These are phyloP conservation scores for Noccaea caerulescens DNA, from an alignment of 345 rosid species.

Conservation along the genomic window DNA sequence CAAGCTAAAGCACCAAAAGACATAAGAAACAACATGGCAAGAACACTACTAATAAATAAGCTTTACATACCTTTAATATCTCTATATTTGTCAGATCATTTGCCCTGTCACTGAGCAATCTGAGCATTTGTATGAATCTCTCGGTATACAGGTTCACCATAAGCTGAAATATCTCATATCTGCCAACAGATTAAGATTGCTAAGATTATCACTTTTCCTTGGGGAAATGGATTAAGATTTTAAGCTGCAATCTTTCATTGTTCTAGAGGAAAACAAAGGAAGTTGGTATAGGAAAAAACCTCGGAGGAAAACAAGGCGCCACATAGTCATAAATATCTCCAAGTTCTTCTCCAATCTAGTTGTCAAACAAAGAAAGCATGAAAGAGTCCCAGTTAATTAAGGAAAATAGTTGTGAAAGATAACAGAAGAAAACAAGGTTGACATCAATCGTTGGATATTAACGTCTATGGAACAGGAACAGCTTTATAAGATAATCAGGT, in stretches of 20 bases:
- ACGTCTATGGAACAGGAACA: slow-evolving; percentile 8
- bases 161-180: slow-evolving; percentile 99
- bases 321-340: slow-evolving; percentile 98
- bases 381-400: background rate
- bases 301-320: slow-evolving; percentile 99
- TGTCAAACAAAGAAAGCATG: slow-evolving; percentile 39
- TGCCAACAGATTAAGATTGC: slow-evolving; percentile 51
- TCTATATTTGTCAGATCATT: slow-evolving; percentile 91
- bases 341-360: slow-evolving; percentile 97
- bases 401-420: slow-evolving; percentile 1
- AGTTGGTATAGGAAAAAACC: slow-evolving; percentile 43
- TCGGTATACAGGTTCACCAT: slow-evolving; percentile 98
- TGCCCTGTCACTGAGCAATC: slow-evolving; percentile 93
- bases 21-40: slow-evolving; percentile 18
- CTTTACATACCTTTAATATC: slow-evolving; percentile 79
- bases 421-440: slow-evolving; percentile 13
- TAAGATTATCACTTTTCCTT: slow-evolving; percentile 14
- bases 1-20: slow-evolving; percentile 15
- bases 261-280: slow-evolving; percentile 6
- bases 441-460: slow-evolving; percentile 11
- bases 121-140: slow-evolving; percentile 99
- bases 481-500: background rate
- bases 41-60: slow-evolving; percentile 22
- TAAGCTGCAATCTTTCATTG: slow-evolving; percentile 16
- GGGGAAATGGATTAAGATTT: slow-evolving; percentile 1